Conservation (phyloP, 768 basidiomycete genomes). For the Suillus weaverae region DNA sequence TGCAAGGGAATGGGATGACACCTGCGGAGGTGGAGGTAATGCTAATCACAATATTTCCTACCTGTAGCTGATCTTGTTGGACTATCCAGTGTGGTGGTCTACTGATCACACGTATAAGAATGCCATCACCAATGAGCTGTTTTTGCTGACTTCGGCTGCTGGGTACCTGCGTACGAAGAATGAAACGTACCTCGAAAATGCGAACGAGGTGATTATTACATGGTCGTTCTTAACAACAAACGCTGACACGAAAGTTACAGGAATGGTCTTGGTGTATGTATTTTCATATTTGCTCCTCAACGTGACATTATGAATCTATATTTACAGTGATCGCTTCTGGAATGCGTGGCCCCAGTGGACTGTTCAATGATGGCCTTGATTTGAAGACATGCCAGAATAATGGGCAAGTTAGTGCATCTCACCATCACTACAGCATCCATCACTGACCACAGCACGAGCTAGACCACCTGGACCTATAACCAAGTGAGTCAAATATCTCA, state of each 20-base stretch:
- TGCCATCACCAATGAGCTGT: conserved; percentile 60
- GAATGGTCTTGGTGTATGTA: conserved; percentile 33
- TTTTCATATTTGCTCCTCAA: neutral
- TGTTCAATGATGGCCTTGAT: conserved; percentile 33
- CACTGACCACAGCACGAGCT: neutral
- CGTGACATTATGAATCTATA: neutral
- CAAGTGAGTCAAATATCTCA: conserved; percentile 37
- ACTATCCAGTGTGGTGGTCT: conserved; percentile 53
- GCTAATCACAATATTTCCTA: neutral
- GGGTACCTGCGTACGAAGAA: conserved; percentile 42
- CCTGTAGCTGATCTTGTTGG: neutral
- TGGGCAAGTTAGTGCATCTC: conserved; percentile 15
- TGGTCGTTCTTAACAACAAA: neutral
- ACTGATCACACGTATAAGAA: conserved; percentile 57
- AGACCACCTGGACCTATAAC: conserved; percentile 64
- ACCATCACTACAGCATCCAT: neutral
- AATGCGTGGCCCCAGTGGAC: conserved; percentile 27
- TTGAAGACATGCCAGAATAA: conserved; percentile 30
- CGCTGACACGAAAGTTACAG: conserved; percentile 2
- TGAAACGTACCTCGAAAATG: conserved; percentile 47
- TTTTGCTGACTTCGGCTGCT: conserved; percentile 49
- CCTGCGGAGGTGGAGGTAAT: conserved; percentile 53
- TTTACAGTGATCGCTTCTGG: conserved; percentile 28
- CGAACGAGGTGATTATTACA: conserved; percentile 37
- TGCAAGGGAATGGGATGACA: conserved; percentile 48